Evolutionary conservation across 768 basidiomycete species (phyloP), one percentile per base, ranked within the genome.

Genomic region (Suillus lakei): DNA sequence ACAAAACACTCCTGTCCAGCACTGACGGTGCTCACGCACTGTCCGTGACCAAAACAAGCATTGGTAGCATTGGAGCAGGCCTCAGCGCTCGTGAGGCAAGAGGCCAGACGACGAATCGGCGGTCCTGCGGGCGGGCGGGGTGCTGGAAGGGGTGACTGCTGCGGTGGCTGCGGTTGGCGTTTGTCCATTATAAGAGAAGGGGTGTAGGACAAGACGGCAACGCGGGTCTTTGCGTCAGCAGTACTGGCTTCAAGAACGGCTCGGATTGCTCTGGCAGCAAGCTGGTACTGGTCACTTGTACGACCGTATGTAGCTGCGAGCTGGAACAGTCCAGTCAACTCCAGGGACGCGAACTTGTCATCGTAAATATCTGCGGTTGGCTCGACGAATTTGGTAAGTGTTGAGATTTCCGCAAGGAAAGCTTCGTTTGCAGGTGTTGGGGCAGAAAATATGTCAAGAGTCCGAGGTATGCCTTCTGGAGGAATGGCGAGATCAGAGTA

Each of bases 31-130:
- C 81, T 74, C 21, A 84, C 81, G 69, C 93, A 95, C 66, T 85
- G 71, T 0, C 93, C 93, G 58, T 86, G 83, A 10, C 90, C 89
- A 9, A 89, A 91, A 74, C 93, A 95, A 28, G 80, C 71, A 56
- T 80, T 81, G 8, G 93, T 95, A 58, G 81, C 80, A 68, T 89
- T 86, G 32, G 72, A 77, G 75, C 93, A 95, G 1, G 80, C 75
- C 28, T 86, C 82, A 23, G 76, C 74, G 28, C 84, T 82, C 3
- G 78, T 70, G 72, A 86, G 89, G 78, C 93, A 95, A 7, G 86
- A 85, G 16, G 88, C 85, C 36, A 88, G 74, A 43, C 83, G 83
- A 61, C 84, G 84, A 61, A 89, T 85, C 2, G 89, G 89, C 65
- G 84, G 80, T 9, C 84, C 81, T 6, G 82, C 74, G 18, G 63